phyloP scores from a whole-genome alignment of 1,284 basidiomycete species.

The Ceraceosorus bombacis region DNA sequence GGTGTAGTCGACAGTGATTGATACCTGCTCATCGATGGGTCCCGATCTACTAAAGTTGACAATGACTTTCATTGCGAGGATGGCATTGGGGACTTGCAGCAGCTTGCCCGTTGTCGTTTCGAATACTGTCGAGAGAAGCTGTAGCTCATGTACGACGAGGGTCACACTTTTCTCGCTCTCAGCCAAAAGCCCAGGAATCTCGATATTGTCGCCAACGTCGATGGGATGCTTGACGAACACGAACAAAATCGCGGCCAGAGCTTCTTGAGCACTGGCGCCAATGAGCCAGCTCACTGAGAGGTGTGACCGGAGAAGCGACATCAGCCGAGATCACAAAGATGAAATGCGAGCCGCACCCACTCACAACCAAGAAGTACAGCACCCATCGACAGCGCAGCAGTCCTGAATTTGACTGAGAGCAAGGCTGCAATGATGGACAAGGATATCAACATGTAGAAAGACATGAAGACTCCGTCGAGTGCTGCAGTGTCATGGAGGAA shows the following conservation, averaged over 20 bases:
- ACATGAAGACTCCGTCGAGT: slow-evolving; percentile 51
- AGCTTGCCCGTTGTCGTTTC: slow-evolving; percentile 26
- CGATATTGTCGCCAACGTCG: slow-evolving; percentile 76
- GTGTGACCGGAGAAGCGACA: too few relatives aligned
- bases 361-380: slow-evolving; percentile 65
- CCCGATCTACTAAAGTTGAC: slow-evolving; percentile 63
- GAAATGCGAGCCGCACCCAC: too few relatives aligned
- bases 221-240: slow-evolving; percentile 75
- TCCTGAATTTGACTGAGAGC: slow-evolving; percentile 63
- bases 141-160: slow-evolving; percentile 16
- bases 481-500: too few relatives aligned
- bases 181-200: slow-evolving; percentile 48
- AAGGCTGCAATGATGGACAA: slow-evolving; percentile 56
- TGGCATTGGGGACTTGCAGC: slow-evolving; percentile 23
- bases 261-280: slow-evolving; percentile 60
- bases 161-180: slow-evolving; percentile 3
- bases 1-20: slow-evolving; percentile 70
- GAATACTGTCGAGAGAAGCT: slow-evolving; percentile 61
- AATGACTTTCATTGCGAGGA: slow-evolving; percentile 52
- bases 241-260: slow-evolving; percentile 72
- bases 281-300: slow-evolving; percentile 70
- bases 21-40: slow-evolving; percentile 68
- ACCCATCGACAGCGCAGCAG: slow-evolving; percentile 70
- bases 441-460: slow-evolving; percentile 58
- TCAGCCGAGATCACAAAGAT: too few relatives aligned